Conservation (phyloP, 345 rosid species). For the Salix arbutifolia region DNA sequence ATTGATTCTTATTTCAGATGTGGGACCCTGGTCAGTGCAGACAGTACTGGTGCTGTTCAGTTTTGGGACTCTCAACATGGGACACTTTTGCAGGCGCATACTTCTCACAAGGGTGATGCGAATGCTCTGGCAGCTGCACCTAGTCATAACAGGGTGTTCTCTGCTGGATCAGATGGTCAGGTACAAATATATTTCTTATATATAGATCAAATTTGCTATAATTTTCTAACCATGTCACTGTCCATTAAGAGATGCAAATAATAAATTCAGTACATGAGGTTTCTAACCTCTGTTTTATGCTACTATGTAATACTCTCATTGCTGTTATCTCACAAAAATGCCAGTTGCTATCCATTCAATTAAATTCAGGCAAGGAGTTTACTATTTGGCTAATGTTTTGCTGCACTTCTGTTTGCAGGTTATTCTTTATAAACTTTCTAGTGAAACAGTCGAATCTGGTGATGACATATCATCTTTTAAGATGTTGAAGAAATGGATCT, state of each 20-base stretch:
- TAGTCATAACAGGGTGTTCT: slow-evolving; percentile 78
- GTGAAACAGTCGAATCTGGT: slow-evolving; percentile 30
- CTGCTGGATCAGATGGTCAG: slow-evolving; percentile 97
- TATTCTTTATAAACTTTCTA: slow-evolving; percentile 68
- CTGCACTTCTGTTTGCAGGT: slow-evolving; percentile 42
- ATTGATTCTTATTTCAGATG: slow-evolving; percentile 38
- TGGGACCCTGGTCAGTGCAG: slow-evolving; percentile 86
- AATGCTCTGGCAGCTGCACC: slow-evolving; percentile 81
- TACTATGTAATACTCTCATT: background rate
- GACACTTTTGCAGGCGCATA: slow-evolving; percentile 73
- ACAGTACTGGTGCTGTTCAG: slow-evolving; percentile 85
- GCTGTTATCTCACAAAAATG: background rate
- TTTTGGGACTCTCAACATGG: slow-evolving; percentile 90
- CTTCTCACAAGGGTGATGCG: slow-evolving; percentile 84
- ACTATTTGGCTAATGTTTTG: slow-evolving; percentile 2
- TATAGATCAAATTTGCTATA: background rate
- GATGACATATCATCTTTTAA: slow-evolving; percentile 36
- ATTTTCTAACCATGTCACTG: background rate
- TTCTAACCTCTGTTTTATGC: background rate
- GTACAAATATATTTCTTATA: slow-evolving; percentile 26
- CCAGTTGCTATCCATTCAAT: background rate
- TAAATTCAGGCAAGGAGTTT: background rate
- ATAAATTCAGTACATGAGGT: background rate
- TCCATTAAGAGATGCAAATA: background rate
- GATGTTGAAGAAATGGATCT: slow-evolving; percentile 70